A percentile compares a stretch with the other conserved stretches of the same genome.
phyloP scores from a whole-genome alignment of 331 rosid genomes.

The Erythrophleum ivorense region DNA sequence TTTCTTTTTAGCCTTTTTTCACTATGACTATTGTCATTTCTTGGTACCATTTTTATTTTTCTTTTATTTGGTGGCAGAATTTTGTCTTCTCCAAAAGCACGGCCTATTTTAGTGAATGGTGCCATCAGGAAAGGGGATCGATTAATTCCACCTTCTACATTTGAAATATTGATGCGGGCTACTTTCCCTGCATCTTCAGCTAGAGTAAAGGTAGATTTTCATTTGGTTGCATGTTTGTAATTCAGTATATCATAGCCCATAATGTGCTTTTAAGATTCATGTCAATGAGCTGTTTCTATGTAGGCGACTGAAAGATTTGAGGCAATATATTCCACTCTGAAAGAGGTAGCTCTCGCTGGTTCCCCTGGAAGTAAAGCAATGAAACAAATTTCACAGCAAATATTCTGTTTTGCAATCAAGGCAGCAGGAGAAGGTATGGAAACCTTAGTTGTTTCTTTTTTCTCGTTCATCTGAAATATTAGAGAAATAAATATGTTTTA shows the following conservation, averaged over 20 bases:
- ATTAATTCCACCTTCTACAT: constrained; percentile 77
- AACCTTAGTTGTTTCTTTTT: constrained; percentile 6
- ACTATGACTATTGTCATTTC: constrained; percentile 20
- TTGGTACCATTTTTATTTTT: constrained; percentile 6
- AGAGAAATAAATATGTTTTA: background rate
- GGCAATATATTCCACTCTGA: constrained; percentile 66
- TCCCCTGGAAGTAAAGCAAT: constrained; percentile 74
- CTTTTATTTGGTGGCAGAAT: constrained; percentile 60
- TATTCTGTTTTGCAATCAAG: constrained; percentile 51
- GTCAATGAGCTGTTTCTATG: constrained; percentile 35
- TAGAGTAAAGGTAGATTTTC: constrained; percentile 72
- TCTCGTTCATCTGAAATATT: constrained; percentile 13
- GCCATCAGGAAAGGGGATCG: constrained; percentile 96
- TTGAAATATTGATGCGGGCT: constrained; percentile 72
- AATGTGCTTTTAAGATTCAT: constrained; percentile 26
- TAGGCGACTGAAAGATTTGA: constrained; percentile 88
- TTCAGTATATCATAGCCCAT: constrained; percentile 11
- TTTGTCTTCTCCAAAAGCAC: constrained; percentile 86
- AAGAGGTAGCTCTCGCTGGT: constrained; percentile 78
- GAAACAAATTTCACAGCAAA: constrained; percentile 68
- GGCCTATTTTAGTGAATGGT: constrained; percentile 74
- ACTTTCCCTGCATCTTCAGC: constrained; percentile 82
- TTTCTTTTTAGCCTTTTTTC: constrained; percentile 10
- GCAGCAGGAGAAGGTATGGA: constrained; percentile 68
- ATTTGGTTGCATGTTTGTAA: constrained; percentile 25